Base-by-base conservation (phyloP, 148 eudicot species). In the Cornus florida region DNA sequence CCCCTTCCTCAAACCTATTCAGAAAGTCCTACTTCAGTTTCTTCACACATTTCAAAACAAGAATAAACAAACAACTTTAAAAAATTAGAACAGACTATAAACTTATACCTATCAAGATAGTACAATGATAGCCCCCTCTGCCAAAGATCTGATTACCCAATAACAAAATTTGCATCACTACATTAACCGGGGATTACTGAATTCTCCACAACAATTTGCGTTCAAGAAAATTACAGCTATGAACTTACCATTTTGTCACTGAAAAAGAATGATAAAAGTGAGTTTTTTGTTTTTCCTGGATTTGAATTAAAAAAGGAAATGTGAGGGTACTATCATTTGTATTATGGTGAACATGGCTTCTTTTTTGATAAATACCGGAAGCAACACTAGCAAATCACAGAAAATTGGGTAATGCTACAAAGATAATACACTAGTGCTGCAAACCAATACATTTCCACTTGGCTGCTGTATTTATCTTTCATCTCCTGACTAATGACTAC, bases 51-150 rank as follows among this genome's bases (percentile, higher is more conserved):
- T 14, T 35, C 24, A 74, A 57, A 6, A 77, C 69, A 62, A 46
- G 19, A 23, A 71, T 2, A 50, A 20, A 22, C 2, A 9, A 72
- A 32, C 32, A 56, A 39, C 33, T 66, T 60, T 1, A 0, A 62
- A 17, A 62, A n/a, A 20, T 6, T 46, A 56, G n/a, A 23, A 24
- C 12, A 46, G 48, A 11, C 7, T 19, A 33, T 57, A 70, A 57
- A 33, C 19, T 43, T 73, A 68, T 92, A 93, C 99, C 94, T 92
- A 82, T 95, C 93, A 66, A 91, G 88, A 79, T 93, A 96, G 90
- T 96, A 96, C 5, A 96, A 84, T 20, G 99, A 91, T 59, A 96
- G 89, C 53, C 99, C 99, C 81, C 99, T 93, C 79, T 96, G 99
- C 99, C 99, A 96, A 75, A 92, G 91, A 90, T 96, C 99, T 96